A percentile compares a stretch with the other conserved stretches of the same genome.
These are phyloP conservation scores for Canavalia ensiformis DNA, from an alignment of 306 rosid species.

Conservation along the genomic window DNA sequence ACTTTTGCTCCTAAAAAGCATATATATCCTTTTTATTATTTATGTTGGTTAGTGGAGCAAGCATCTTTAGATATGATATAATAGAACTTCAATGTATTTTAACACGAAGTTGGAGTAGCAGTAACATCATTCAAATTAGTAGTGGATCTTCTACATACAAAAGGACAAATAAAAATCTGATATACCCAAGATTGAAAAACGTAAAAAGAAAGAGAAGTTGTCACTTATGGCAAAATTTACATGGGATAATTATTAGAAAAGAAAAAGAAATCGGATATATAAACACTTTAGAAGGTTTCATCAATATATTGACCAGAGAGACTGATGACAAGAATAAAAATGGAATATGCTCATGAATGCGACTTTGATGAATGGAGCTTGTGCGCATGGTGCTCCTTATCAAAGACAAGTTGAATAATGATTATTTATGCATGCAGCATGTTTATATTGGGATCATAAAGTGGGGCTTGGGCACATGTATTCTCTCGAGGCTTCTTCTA, in stretches of 20 bases:
- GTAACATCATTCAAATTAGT: background rate
- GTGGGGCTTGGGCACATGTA: background rate
- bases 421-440: constrained; percentile 3
- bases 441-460: constrained; percentile 5
- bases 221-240: background rate
- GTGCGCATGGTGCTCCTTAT: background rate
- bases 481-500: constrained; percentile 8
- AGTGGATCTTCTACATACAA: background rate
- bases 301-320: background rate
- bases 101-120: background rate
- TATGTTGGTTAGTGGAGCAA: background rate
- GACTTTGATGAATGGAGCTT: background rate
- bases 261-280: background rate
- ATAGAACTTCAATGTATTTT: background rate
- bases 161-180: background rate
- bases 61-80: background rate
- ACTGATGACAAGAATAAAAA: background rate
- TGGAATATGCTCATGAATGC: background rate
- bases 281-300: background rate
- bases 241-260: background rate
- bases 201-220: background rate
- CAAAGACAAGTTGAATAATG: constrained; percentile 1
- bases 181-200: background rate
- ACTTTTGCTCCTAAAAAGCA: background rate
- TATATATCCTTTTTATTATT: background rate